A percentile compares a stretch with the other conserved stretches of the same genome.
phyloP scores from a whole-genome alignment of 1,284 basidiomycete species.

The Puccinia novopanici region DNA sequence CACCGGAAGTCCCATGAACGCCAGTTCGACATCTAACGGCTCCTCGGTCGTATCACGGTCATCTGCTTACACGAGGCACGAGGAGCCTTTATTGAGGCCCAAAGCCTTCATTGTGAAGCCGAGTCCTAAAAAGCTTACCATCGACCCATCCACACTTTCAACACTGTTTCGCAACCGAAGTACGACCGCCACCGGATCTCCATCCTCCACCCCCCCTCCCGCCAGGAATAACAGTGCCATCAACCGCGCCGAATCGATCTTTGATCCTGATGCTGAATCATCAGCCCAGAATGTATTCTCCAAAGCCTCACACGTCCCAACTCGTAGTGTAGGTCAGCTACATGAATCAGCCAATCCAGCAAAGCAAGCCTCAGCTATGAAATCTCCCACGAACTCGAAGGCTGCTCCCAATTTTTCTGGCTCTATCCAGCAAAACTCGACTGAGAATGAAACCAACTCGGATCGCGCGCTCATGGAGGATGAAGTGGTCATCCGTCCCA shows the following conservation, averaged over 20 bases:
- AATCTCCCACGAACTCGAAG: conserved; percentile 18
- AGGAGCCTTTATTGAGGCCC: conserved; percentile 47
- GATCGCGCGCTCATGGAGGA: conserved; percentile 32
- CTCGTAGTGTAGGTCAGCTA: background rate
- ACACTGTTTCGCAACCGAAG: conserved; percentile 46
- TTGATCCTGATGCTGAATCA: conserved; percentile 49
- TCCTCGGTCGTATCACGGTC: conserved; percentile 42
- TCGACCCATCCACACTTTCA: conserved; percentile 45
- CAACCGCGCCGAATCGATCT: conserved; percentile 29
- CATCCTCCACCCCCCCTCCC: conserved; percentile 36
- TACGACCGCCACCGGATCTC: conserved; percentile 38
- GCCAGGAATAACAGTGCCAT: conserved; percentile 26
- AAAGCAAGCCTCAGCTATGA: background rate
- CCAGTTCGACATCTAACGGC: conserved; percentile 19
- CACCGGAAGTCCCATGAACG: conserved; percentile 21
- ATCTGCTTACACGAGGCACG: conserved; percentile 38
- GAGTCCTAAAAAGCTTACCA: conserved; percentile 49
- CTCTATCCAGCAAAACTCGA: background rate
- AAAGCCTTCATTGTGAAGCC: conserved; percentile 49
- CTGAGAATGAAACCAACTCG: conserved; percentile 1
- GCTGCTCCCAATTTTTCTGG: background rate
- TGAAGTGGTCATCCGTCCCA: conserved; percentile 41
- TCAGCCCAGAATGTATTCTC: conserved; percentile 35
- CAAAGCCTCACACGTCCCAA: conserved; percentile 17
- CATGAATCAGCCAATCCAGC: conserved; percentile 2